These are phyloP conservation scores for Starmerella geochares DNA, from an alignment of 805 yeast species.

Conservation along the genomic window DNA sequence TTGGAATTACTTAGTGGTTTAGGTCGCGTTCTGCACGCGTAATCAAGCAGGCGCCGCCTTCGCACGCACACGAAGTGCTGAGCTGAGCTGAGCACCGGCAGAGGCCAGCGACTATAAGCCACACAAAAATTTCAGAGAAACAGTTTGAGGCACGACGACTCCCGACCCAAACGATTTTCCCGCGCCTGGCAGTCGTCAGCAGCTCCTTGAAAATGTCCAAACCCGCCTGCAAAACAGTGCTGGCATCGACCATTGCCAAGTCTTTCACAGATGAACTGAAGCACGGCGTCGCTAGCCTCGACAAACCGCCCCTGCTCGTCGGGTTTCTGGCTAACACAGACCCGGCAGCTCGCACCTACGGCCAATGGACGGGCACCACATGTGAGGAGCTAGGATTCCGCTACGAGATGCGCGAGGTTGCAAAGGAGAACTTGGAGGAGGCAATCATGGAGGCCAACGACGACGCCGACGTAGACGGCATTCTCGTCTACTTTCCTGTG, in stretches of 20 bases:
- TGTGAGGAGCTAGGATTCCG: conserved; percentile 75
- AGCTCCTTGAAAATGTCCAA: conserved; percentile 15
- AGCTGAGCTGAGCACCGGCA: neutral
- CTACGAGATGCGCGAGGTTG: conserved; percentile 64
- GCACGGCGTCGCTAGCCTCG: conserved; percentile 43
- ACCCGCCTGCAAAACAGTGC: conserved; percentile 43
- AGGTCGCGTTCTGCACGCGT: too few species aligned
- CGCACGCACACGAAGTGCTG: neutral
- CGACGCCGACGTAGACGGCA: conserved; percentile 71
- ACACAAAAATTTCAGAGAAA: neutral
- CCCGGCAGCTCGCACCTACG: conserved; percentile 92
- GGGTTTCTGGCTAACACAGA: conserved; percentile 88
- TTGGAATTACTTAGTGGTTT: too few species aligned
- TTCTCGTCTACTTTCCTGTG: conserved; percentile 95
- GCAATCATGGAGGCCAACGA: conserved; percentile 71
- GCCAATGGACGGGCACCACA: conserved; percentile 91
- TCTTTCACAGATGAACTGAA: conserved; percentile 64
- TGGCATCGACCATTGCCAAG: conserved; percentile 83
- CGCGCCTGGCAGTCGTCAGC: too few species aligned
- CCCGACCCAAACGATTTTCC: too few species aligned
- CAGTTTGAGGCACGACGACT: neutral
- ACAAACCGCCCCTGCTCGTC: conserved; percentile 61
- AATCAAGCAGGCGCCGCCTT: neutral
- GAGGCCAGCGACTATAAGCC: neutral
- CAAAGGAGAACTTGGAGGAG: conserved; percentile 77